phyloP scores from a whole-genome alignment of 2,329 filamentous ascomycete genomes.

The Cladosporium sp. region DNA sequence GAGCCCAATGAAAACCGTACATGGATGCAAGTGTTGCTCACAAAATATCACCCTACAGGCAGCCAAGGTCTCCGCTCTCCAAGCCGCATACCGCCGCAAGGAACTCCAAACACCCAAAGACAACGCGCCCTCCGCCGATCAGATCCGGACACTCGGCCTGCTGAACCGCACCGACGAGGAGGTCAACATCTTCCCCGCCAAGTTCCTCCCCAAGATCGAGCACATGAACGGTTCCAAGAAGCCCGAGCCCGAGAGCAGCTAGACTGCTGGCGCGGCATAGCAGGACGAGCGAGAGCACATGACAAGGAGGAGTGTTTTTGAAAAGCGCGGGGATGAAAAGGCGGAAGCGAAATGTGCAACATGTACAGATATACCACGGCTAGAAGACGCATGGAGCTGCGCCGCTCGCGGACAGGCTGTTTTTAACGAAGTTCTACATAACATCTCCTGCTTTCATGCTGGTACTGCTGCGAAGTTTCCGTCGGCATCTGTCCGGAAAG shows the following conservation, averaged over 20 bases:
- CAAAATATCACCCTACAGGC: constrained; percentile 50
- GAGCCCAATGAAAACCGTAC: not conserved
- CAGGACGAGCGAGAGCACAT: constrained; percentile 11
- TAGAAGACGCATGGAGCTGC: constrained; percentile 12
- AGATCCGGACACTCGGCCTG: constrained; percentile 83
- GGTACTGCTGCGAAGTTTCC: constrained; percentile 16
- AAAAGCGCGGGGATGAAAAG: not conserved
- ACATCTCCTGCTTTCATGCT: constrained; percentile 1
- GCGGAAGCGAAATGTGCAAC: constrained; percentile 12
- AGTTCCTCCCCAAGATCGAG: constrained; percentile 36
- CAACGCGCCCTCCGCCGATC: constrained; percentile 67
- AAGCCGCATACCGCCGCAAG: constrained; percentile 78
- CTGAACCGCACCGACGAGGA: constrained; percentile 76
- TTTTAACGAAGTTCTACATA: not conserved
- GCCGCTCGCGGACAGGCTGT: constrained; percentile 6
- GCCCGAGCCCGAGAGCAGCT: constrained; percentile 6
- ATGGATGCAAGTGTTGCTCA: not conserved
- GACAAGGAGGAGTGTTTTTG: constrained; percentile 7
- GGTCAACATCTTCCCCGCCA: constrained; percentile 45
- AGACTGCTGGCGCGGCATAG: constrained; percentile 15
- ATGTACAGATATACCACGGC: constrained; percentile 12
- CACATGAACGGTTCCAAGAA: constrained; percentile 13
- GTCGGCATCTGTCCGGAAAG: constrained; percentile 20
- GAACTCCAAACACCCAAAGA: constrained; percentile 72
- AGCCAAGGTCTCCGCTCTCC: constrained; percentile 71